Base-by-base conservation (phyloP, 2,329 filamentous ascomycete genomes). In the Monosporascus sp. region DNA sequence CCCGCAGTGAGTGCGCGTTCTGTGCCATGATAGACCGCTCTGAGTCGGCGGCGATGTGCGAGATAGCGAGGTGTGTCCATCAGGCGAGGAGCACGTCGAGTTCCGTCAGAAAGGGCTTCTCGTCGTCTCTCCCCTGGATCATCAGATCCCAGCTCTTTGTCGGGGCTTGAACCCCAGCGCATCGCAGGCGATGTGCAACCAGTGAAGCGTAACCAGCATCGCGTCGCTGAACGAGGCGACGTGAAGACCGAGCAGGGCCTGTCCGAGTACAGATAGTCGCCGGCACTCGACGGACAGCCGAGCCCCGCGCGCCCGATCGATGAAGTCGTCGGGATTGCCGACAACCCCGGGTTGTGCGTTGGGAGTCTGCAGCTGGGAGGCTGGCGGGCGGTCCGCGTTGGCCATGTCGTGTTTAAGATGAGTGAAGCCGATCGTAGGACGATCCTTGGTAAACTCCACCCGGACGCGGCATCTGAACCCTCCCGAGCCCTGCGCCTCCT, bases 401-500 rank as follows among this genome's bases (percentile, higher is more conserved):
- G 53, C 47, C 5, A 66, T 64, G 27, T 68, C 58, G 54, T 71
- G 64, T 20, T 58, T 49, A 1, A 57, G 60, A 27, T 71, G 70
- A 11, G 69, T 63, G 59, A 65, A 74, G 24, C 24, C 24, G 24
- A 25, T 25, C 0, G 67, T 64, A 1, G 70, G 72, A 3, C 73
- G 65, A 2, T 67, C 58, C 7, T 60, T 51, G 6, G 62, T 67
- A 54, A 70, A 76, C 25, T 61, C 37, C 9, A 55, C 57, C 0
- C 74, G 74, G 38, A 77, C 64, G 49, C 76, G 74, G 50, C 74
- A 71, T 56, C 76, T 73, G 2, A 76, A 64, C 48, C 62, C 62
- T n/a, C 58, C 62, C 22, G 55, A 50, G 18, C 52, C 49, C 62
- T 65, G 39, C 31, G 20, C 5, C 17, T n/a, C 44, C 17, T 49